These are phyloP conservation scores for Articulospora tetracladia DNA, from an alignment of 495 filamentous ascomycete species.

Conservation along the genomic window DNA sequence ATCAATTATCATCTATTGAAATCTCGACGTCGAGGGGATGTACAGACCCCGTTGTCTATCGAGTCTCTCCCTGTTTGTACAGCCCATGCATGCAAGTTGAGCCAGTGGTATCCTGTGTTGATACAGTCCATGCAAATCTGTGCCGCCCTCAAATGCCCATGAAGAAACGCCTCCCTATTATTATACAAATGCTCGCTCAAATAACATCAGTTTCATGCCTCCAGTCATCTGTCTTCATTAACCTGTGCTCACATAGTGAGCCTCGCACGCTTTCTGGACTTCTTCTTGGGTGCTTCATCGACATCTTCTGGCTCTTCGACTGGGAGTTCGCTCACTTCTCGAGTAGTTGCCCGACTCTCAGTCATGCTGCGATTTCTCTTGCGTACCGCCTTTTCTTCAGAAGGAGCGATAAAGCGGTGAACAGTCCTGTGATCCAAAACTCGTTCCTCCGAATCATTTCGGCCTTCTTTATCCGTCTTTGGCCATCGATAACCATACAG, in stretches of 20 bases:
- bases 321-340: constrained; percentile 23
- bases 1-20: background rate
- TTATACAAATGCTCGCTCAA: constrained; percentile 9
- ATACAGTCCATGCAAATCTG: constrained; percentile 2
- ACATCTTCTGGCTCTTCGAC: constrained; percentile 14
- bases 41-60: background rate
- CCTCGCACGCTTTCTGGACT: constrained; percentile 3
- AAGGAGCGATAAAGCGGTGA: constrained; percentile 62
- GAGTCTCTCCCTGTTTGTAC: background rate
- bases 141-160: background rate
- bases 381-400: constrained; percentile 59
- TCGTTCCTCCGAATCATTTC: constrained; percentile 69
- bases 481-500: constrained; percentile 95
- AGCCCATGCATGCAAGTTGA: background rate
- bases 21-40: background rate
- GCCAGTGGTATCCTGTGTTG: constrained; percentile 2
- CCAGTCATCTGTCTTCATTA: background rate
- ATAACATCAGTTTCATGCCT: constrained; percentile 1
- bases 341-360: constrained; percentile 31
- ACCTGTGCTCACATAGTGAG: constrained; percentile 2
- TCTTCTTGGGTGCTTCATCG: constrained; percentile 8
- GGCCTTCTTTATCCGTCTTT: constrained; percentile 77
- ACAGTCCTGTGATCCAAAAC: constrained; percentile 69
- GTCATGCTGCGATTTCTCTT: constrained; percentile 13
- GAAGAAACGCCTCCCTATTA: background rate